phyloP scores from a whole-genome alignment of 2,329 filamentous ascomycete species.

The Microsporum canis region DNA sequence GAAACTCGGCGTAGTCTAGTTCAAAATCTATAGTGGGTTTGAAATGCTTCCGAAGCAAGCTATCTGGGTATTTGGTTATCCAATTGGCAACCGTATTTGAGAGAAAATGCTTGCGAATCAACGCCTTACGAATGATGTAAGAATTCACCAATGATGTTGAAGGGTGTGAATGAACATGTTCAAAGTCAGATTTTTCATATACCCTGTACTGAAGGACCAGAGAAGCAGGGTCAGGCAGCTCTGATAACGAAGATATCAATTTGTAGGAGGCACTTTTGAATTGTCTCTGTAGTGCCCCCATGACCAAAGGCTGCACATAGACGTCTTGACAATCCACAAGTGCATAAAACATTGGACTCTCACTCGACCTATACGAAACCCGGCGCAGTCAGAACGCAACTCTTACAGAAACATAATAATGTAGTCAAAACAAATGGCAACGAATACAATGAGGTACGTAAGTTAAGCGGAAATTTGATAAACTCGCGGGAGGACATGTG shows the following conservation, averaged over 20 bases:
- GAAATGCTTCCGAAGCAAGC: conserved; percentile 57
- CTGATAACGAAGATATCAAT: conserved; percentile 42
- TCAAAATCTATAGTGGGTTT: conserved; percentile 78
- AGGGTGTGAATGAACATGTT: conserved; percentile 54
- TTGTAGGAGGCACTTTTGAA: conserved; percentile 47
- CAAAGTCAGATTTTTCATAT: conserved; percentile 83
- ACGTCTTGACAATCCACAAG: conserved; percentile 72
- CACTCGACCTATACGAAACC: conserved; percentile 9
- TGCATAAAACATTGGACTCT: conserved; percentile 46
- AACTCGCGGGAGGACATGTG: conserved; percentile 21
- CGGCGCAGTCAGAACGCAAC: neutral
- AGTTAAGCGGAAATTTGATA: neutral
- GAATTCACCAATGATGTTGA: conserved; percentile 63
- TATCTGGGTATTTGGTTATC: conserved; percentile 69
- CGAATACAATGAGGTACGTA: neutral
- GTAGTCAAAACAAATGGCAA: neutral
- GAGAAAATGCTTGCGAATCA: conserved; percentile 93
- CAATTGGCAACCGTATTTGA: conserved; percentile 73
- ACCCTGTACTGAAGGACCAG: conserved; percentile 65
- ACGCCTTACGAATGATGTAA: conserved; percentile 89
- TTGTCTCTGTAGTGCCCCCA: conserved; percentile 55
- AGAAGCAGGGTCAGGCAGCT: conserved; percentile 36
- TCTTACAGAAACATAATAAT: neutral
- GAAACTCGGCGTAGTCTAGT: conserved; percentile 90
- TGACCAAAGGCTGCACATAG: conserved; percentile 80